Evolutionary conservation across 1,139 yeast species (phyloP), one percentile per base, ranked within the genome.

Genomic region (Eremothecium cymbalariae): DNA sequence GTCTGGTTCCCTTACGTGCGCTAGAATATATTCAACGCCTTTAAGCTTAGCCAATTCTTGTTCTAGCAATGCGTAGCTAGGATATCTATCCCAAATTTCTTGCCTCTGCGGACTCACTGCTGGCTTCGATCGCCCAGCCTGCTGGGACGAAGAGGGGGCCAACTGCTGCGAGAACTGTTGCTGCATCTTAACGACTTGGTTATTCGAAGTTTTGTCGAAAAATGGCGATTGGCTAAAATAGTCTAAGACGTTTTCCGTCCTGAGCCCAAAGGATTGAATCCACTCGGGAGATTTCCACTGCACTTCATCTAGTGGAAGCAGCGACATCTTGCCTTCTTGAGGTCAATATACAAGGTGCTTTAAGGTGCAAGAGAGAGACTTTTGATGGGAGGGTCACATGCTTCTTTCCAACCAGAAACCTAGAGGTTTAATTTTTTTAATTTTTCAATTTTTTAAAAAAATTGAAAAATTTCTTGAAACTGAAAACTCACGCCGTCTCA

Each of bases 211-310:
- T 46, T 96, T 72, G 56, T 90, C 97, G 56, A 82, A 90, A 60
- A 90, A 93, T 2, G 99, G 98, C 4, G 95, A 83, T 46, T 84
- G 83, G 4, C 95, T 68, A 55, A 93, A 86, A 60, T 90, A 90
- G 44, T 90, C 98, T 13, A 90, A 68, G 2, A 90, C 95, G 53
- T 88, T 90, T 36, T 80, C 94, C 0, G 94, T 81, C 34, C 86
- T 71, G 17, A 90, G 70, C 0, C 95, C 95, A 53, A 79, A 74
- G 40, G 78, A 74, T 55, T 85, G 95, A 45, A 90, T 85, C 88
- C 95, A 90, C 58, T 90, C 98, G 1, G 98, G 98, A 5, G 93
- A 81, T 46, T 88, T 76, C 98, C 98, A 90, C 58, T 88, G 97
- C 33, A 90, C 70, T 54, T 90, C 97, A 54, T 88, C 96, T 32